Base-by-base conservation (phyloP, 2,329 filamentous ascomycete species). In the Blastomyces gilchristii region DNA sequence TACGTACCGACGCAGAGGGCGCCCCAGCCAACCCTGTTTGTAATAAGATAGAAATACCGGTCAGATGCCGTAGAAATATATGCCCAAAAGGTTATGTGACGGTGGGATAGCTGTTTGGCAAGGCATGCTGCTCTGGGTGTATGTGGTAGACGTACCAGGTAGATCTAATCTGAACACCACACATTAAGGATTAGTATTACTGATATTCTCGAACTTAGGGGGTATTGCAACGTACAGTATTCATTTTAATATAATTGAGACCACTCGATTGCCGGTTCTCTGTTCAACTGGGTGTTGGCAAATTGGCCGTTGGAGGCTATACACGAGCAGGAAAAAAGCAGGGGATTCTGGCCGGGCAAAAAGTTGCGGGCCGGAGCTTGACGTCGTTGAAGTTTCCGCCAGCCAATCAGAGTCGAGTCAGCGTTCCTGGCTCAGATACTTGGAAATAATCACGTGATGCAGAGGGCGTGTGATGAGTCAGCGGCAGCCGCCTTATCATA, bases 21-120 rank as follows among this genome's bases (percentile, higher is more conserved):
- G 69, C 90, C 92, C 94, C 91, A 97, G 72, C 94, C 94, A 72
- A 93, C 80, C 89, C 91, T 96, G 67, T 65, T 61, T 59, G 50
- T 64, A 58, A 28, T 41, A 58, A 50, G 64, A 58, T 31, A 28
- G 52, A 18, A 34, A 52, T 39, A 64, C 70, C 68, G 68, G 69
- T 63, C 65, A 62, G 31, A 62, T 31, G 3, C 31, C 12, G 28
- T n/a, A 58, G 1, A 22, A 57, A 28, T 31, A 45, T 18, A 3
- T 47, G 39, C 31, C 18, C 6, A 47, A 58, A 47, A 16, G 3
- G 14, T 11, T 56, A 37, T 45, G 34, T 60, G 45, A 14, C 25
- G 14, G n/a, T 11, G 58, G 22, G 59, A 28, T 28, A 52, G 45
- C 47, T 39, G 18, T 7, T 34, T n/a, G n/a, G 45, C 1, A 37